These are phyloP conservation scores for Ceratocystis harringtonii DNA, from an alignment of 2,329 filamentous ascomycete genomes.

Conservation along the genomic window DNA sequence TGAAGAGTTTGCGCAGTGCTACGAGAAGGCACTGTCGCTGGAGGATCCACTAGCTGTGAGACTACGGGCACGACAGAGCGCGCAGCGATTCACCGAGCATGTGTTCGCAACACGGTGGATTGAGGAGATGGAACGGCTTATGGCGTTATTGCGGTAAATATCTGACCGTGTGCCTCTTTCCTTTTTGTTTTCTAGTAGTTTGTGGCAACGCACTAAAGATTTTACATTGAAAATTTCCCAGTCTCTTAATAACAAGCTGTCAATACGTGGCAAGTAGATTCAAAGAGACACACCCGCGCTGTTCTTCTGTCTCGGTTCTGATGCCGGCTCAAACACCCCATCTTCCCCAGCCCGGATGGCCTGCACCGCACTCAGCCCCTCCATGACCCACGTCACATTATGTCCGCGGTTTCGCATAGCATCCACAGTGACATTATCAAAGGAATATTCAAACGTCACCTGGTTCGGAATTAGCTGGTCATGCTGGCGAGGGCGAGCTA, in stretches of 20 bases:
- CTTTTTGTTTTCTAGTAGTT: background rate
- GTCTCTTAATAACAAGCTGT: no score
- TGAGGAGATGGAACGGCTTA: conserved; percentile 55
- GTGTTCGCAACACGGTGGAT: conserved; percentile 73
- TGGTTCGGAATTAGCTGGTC: conserved; percentile 66
- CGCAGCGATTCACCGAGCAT: conserved; percentile 73
- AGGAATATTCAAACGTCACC: conserved; percentile 52
- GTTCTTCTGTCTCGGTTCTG: conserved; percentile 59
- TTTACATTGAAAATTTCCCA: no score
- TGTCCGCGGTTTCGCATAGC: conserved; percentile 52
- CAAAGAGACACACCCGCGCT: conserved; percentile 46
- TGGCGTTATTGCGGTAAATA: conserved; percentile 30
- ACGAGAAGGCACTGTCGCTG: conserved; percentile 59
- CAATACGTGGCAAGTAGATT: background rate
- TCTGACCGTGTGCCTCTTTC: background rate
- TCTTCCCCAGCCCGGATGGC: conserved; percentile 44
- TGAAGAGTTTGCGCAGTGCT: conserved; percentile 66
- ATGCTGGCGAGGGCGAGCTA: conserved; percentile 55
- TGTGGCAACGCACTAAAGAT: conserved; percentile 2
- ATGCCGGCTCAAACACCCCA: conserved; percentile 62
- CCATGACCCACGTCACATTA: conserved; percentile 53
- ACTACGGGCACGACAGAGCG: conserved; percentile 58
- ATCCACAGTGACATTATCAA: conserved; percentile 47
- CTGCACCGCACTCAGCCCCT: conserved; percentile 55
- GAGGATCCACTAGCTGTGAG: conserved; percentile 62